phyloP scores from a whole-genome alignment of 2,329 filamentous ascomycete species.

The Fusarium annulatum region DNA sequence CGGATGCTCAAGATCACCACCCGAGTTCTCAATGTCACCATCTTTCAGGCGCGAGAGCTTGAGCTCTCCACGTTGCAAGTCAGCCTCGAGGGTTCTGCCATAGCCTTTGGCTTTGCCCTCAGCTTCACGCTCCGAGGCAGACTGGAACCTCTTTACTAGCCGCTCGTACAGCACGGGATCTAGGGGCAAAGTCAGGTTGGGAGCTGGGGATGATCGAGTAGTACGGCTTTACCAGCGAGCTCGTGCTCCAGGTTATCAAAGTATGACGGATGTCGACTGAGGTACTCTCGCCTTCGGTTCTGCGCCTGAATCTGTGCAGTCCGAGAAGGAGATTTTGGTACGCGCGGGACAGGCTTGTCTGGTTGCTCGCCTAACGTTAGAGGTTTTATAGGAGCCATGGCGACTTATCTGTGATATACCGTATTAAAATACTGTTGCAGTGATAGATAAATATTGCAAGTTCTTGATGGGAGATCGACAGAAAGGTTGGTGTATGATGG shows the following conservation, averaged over 20 bases:
- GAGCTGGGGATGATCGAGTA: not conserved
- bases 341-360: slow-evolving; percentile 57
- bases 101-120: slow-evolving; percentile 82
- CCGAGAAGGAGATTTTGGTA: slow-evolving; percentile 55
- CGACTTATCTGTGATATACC: not conserved
- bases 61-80: slow-evolving; percentile 79
- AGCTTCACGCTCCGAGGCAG: slow-evolving; percentile 75
- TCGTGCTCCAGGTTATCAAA: slow-evolving; percentile 68
- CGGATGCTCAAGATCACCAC: slow-evolving; percentile 51
- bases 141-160: slow-evolving; percentile 81
- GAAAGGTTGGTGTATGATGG: not conserved
- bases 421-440: not conserved
- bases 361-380: not conserved
- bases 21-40: slow-evolving; percentile 7
- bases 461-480: not conserved
- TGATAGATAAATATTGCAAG: not conserved
- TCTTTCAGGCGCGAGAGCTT: slow-evolving; percentile 69
- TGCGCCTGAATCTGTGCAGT: slow-evolving; percentile 67
- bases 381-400: slow-evolving; percentile 32
- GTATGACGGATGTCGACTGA: slow-evolving; percentile 78
- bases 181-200: slow-evolving; percentile 41
- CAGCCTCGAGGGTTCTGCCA: slow-evolving; percentile 80
- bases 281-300: slow-evolving; percentile 82
- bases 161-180: slow-evolving; percentile 87
- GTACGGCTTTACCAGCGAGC: slow-evolving; percentile 56